phyloP scores from a whole-genome alignment of 1,139 yeast species.

The Kurtzmaniella natalensis region DNA sequence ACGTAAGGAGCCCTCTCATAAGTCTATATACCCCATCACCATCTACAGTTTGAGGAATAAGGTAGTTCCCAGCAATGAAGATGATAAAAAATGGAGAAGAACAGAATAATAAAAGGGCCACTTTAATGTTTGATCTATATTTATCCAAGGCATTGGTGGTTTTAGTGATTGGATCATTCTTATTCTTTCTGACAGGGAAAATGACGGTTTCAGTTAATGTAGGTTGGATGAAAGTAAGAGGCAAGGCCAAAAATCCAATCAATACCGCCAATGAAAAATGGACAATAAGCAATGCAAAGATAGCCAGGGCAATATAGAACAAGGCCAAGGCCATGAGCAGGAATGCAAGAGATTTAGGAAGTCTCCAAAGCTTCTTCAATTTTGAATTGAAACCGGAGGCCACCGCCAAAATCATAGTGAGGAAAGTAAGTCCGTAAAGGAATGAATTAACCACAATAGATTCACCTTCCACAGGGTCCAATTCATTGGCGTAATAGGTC shows the following conservation, averaged over 20 bases:
- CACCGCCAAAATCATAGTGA: slow-evolving; percentile 17
- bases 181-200: too few species aligned
- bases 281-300: slow-evolving; percentile 72
- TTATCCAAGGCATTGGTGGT: slow-evolving; percentile 10
- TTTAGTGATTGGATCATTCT: slow-evolving; percentile 12
- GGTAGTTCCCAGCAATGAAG: slow-evolving; percentile 26
- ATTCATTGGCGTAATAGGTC: slow-evolving; percentile 11
- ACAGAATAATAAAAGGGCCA: slow-evolving; percentile 32
- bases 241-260: slow-evolving; percentile 65
- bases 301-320: slow-evolving; percentile 60
- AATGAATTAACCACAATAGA: slow-evolving; percentile 3
- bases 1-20: slow-evolving; percentile 48
- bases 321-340: slow-evolving; percentile 41
- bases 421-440: slow-evolving; percentile 13
- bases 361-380: slow-evolving; percentile 10
- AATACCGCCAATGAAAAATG: slow-evolving; percentile 78
- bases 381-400: slow-evolving; percentile 15
- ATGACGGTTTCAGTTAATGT: slow-evolving; percentile 16
- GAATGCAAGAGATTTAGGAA: slow-evolving; percentile 21
- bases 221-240: slow-evolving; percentile 63
- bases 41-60: slow-evolving; percentile 22
- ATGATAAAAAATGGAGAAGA: slow-evolving; percentile 54
- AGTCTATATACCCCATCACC: slow-evolving; percentile 31
- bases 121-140: slow-evolving; percentile 18
- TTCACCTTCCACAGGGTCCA: slow-evolving; percentile 3